Evolutionary conservation across 257 asterid species (phyloP).

Genomic region (Coffea eugenioides): DNA sequence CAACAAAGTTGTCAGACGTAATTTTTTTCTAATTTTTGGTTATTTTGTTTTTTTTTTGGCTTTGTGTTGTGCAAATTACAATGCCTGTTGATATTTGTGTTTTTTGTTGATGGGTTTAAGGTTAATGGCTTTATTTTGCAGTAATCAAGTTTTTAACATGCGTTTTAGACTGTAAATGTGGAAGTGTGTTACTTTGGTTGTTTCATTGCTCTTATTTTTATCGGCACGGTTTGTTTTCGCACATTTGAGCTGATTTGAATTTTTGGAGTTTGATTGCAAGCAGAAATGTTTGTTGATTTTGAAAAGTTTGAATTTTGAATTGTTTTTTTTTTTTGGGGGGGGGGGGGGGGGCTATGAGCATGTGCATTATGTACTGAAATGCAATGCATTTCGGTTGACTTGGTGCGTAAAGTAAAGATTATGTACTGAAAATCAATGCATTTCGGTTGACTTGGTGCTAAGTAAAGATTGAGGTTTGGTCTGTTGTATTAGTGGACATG

Average conservation of each 20-base stretch:
- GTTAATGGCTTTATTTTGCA: background rate
- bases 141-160: background rate
- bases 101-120: background rate
- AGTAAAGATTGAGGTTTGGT: background rate
- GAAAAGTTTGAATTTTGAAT: background rate
- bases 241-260: background rate
- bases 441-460: background rate
- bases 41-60: background rate
- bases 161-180: no score
- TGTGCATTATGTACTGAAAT: background rate
- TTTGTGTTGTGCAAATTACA: background rate
- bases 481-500: background rate
- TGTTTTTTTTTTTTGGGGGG: no score
- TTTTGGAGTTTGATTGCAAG: background rate
- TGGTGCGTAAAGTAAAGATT: background rate
- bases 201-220: background rate
- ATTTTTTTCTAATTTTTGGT: background rate
- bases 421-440: background rate
- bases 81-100: background rate
- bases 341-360: no score
- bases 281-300: background rate
- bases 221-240: background rate
- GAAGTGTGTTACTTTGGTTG: background rate
- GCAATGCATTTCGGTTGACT: background rate
- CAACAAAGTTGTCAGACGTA: conserved; percentile 83